Conservation (phyloP, 2,329 filamentous ascomycete species). For the Ceratocystis smalleyi region DNA sequence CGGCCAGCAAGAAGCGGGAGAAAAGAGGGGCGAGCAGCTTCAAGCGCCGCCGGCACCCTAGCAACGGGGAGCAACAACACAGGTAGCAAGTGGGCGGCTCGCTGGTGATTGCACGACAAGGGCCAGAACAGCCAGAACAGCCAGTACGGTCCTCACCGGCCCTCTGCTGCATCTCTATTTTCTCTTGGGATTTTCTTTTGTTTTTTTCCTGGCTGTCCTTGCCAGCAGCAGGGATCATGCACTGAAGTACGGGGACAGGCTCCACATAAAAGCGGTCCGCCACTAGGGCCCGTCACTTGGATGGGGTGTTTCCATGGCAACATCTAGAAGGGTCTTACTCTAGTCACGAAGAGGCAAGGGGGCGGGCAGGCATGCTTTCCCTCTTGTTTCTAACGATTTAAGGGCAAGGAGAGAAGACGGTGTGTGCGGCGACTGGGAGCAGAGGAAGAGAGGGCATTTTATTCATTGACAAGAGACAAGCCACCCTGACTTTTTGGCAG, state of each 20-base stretch:
- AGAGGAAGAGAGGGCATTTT: not conserved
- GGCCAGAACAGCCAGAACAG: no score
- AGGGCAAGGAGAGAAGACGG: not conserved
- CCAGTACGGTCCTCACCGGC: no score
- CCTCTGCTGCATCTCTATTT: slow-evolving; percentile 1
- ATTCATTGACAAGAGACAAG: not conserved
- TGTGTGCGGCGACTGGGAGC: not conserved
- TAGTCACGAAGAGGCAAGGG: not conserved
- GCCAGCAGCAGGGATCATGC: slow-evolving; percentile 1
- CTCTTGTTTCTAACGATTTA: not conserved
- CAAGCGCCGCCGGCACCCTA: not conserved
- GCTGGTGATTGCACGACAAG: no score
- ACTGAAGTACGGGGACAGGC: slow-evolving; percentile 12
- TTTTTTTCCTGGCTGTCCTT: not conserved
- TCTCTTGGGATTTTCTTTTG: slow-evolving; percentile 3
- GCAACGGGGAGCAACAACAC: no score
- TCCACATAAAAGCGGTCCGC: slow-evolving; percentile 7
- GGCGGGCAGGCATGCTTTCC: not conserved
- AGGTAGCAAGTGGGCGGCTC: no score
- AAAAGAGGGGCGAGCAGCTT: not conserved
- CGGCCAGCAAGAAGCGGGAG: slow-evolving; percentile 8
- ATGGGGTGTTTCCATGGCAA: slow-evolving; percentile 16
- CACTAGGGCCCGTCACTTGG: slow-evolving; percentile 10
- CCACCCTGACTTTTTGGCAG: not conserved
- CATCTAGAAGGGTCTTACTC: slow-evolving; percentile 9